Base-by-base conservation (phyloP, 192 early-diverging fungal species). In the Funneliformis geosporum region DNA sequence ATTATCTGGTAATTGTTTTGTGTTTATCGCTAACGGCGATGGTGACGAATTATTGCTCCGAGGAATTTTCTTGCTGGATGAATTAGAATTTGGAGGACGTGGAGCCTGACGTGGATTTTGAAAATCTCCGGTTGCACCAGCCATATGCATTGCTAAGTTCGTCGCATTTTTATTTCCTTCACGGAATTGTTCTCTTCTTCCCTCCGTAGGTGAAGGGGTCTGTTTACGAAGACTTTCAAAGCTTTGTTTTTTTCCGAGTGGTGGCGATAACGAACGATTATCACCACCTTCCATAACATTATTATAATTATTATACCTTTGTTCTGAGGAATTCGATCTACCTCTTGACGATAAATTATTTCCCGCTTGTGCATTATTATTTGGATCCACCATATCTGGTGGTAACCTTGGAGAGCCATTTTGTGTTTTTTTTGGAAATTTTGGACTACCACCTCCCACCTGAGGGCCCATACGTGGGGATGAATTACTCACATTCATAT, bases 71-170 rank as follows among this genome's bases (percentile, higher is more conserved):
- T 4, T 70, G 14, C 5, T 39, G 12, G 40, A 1, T 43, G n/a
- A 8, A n/a, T n/a, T 70, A 70, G n/a, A 8, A n/a, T 9, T 70
- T 39, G 68, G 42, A 44, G 68, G 68, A 44, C 18, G 68, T 8
- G 68, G 40, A 28, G 68, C 68, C 8, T 70, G 68, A 21, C 68
- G 68, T 21, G 68, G 68, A 70, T 70, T 33, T 70, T 70, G 68
- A 70, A 40, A 70, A 70, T 70, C 68, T 21, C 50, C 50, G 7
- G 21, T 18, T 55, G 50, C 1, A 55, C 50, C 16, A 18, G 18
- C 6, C 14, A 55, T 55, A 21, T 55, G 18, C 16, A 55, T 6
- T 1, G 50, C 16, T 21, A 55, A 55, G 21, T 55, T 55, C 21
- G 16, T 55, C 50, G 7, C 1, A 1, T 55, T 55, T 21, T 55